Evolutionary conservation across 768 basidiomycete species (phyloP), one percentile per base, ranked within the genome.

Genomic region (Multifurca ochricompacta): DNA sequence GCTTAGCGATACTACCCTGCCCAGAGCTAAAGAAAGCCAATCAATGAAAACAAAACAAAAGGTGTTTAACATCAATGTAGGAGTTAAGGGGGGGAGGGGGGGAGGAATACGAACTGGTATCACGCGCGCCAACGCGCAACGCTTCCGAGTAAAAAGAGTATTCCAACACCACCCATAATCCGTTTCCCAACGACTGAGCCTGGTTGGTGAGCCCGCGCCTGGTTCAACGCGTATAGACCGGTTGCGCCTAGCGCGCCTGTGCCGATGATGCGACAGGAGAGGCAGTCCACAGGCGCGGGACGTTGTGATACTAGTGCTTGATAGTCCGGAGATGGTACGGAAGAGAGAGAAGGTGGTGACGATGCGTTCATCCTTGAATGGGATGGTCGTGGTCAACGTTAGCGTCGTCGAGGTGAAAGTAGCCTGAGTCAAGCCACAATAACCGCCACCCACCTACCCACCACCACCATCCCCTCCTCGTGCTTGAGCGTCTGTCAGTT

Each of bases 201-300:
- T 7, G 80, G 83, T 10, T 82, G 82, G 39, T 73, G 72, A 23
- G 75, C 73, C 43, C 86, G 80, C 25, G 84, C 77, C 71, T 78
- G 76, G 65, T 76, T 75, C 25, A 89, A 67, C 2, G 87, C 85
- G 64, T 89, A 87, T 23, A 81, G 57, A 5, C 87, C 86, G 4
- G 80, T 76, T 4, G 76, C 76, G 19, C 74, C 78, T 5, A 88
- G 74, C 2, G 82, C 79, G 28, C 72, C 80, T 0, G 84, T 77
- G 18, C 86, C 85, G 36, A 85, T 77, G 50, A 88, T 70, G 37
- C 79, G 78, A 65, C 87, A 89, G 1, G 82, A 74, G n/a, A 85
- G 62, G 56, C 86, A 89, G 37, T 87, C 83, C 43, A 21, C 36
- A 10, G 48, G 30, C 7, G 43, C 13, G 14, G 23, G 36, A 19